Evolutionary conservation across 108 stramenopile species (phyloP).

Genomic region (Skeletonema menzelii): DNA sequence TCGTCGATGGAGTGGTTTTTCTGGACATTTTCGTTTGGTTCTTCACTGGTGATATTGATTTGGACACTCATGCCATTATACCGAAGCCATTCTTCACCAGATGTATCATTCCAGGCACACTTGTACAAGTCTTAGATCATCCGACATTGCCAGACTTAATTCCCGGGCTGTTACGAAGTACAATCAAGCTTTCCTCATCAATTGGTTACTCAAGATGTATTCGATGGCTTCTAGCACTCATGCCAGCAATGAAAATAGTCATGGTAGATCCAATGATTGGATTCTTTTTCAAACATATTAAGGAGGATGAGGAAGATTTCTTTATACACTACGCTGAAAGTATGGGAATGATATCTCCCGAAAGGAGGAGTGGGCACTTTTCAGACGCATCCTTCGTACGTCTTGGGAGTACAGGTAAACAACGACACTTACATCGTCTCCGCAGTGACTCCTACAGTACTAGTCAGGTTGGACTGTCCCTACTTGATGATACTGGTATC

Average conservation of each 20-base stretch:
- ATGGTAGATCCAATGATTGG: conserved; percentile 47
- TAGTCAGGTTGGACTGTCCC: conserved; percentile 33
- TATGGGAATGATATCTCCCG: conserved; percentile 40
- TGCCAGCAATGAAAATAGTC: conserved; percentile 52
- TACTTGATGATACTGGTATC: conserved; percentile 15
- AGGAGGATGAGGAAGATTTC: conserved; percentile 37
- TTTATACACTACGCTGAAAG: conserved; percentile 48
- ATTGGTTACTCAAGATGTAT: conserved; percentile 56
- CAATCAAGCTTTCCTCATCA: conserved; percentile 10
- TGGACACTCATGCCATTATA: conserved; percentile 47
- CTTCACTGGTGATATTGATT: conserved; percentile 66
- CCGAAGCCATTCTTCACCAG: conserved; percentile 67
- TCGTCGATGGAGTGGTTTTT: conserved; percentile 62
- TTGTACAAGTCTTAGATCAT: conserved; percentile 70
- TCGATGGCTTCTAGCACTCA: conserved; percentile 56
- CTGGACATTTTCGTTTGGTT: conserved; percentile 76
- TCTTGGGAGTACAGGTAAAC: neutral
- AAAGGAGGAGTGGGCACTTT: conserved; percentile 11
- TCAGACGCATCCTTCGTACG: neutral
- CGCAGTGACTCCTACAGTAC: conserved; percentile 14
- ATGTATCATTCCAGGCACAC: conserved; percentile 67
- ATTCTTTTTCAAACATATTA: conserved; percentile 59
- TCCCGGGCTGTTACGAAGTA: conserved; percentile 36
- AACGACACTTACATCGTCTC: conserved; percentile 3
- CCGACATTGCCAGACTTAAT: conserved; percentile 61